A percentile compares a stretch with the other conserved stretches of the same genome.
phyloP scores from a whole-genome alignment of 139 green algal species.

The Parachlorella kessleri region DNA sequence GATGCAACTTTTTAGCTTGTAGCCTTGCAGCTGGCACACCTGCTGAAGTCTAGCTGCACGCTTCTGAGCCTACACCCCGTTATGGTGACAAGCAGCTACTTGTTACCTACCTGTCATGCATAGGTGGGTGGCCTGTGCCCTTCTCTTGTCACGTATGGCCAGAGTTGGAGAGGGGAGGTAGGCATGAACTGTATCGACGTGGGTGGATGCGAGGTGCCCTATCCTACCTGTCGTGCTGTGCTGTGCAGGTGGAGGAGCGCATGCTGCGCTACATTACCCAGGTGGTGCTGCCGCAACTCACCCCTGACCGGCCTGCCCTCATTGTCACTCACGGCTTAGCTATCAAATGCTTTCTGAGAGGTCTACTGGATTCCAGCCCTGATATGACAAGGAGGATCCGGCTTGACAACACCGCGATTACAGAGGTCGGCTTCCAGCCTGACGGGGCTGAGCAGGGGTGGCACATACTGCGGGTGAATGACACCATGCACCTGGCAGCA shows the following conservation, averaged over 20 bases:
- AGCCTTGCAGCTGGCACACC: too few relatives aligned
- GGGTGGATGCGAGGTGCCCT: too few relatives aligned
- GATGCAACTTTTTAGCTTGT: too few relatives aligned
- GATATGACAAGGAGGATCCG: constrained; percentile 34
- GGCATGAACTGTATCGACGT: too few relatives aligned
- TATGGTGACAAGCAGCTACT: too few relatives aligned
- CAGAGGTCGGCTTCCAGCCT: constrained; percentile 24
- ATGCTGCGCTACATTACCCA: constrained; percentile 31
- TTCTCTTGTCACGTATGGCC: too few relatives aligned
- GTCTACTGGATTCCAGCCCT: constrained; percentile 19
- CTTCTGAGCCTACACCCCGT: too few relatives aligned
- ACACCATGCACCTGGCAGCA: constrained; percentile 26
- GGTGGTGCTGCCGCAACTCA: constrained; percentile 4
- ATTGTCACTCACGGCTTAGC: constrained; percentile 39
- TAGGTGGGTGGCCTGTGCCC: too few relatives aligned
- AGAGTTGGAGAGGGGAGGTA: too few relatives aligned
- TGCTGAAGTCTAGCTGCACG: too few relatives aligned
- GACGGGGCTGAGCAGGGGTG: constrained; percentile 5
- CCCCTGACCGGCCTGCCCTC: background rate
- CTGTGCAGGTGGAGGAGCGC: constrained; percentile 37
- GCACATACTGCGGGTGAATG: constrained; percentile 42
- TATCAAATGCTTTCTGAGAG: constrained; percentile 33
- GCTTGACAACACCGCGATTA: constrained; percentile 27
- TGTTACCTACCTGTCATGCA: too few relatives aligned
- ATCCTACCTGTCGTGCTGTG: too few relatives aligned